A percentile compares a stretch with the other conserved stretches of the same genome.
phyloP scores from a whole-genome alignment of 768 basidiomycete genomes.

The Floccularia luteovirens region DNA sequence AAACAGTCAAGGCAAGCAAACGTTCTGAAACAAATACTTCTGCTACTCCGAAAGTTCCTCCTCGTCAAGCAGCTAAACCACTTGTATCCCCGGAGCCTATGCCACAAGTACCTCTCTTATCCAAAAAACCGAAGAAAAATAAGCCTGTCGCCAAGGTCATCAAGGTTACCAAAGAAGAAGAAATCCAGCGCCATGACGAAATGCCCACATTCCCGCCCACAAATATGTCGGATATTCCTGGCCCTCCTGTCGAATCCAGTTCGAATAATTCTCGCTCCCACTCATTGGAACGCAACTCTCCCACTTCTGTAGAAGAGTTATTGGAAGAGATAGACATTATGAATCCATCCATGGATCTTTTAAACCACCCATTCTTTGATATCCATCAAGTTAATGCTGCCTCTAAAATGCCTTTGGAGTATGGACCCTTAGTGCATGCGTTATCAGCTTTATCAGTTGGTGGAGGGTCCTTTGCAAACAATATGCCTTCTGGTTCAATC shows the following conservation, averaged over 20 bases:
- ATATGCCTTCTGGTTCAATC: conserved; percentile 82
- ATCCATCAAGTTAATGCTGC: conserved; percentile 61
- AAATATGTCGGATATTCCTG: conserved; percentile 39
- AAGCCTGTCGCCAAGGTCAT: conserved; percentile 56
- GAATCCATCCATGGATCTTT: conserved; percentile 56
- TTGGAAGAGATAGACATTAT: conserved; percentile 59
- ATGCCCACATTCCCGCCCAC: conserved; percentile 32
- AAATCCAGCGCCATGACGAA: conserved; percentile 28
- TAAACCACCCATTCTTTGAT: conserved; percentile 73
- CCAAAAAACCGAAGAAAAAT: conserved; percentile 80
- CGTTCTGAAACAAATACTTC: conserved; percentile 2
- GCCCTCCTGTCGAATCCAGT: conserved; percentile 37
- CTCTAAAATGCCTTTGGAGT: conserved; percentile 77
- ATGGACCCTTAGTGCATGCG: conserved; percentile 80
- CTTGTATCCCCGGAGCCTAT: conserved; percentile 20
- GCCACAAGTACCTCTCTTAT: conserved; percentile 65
- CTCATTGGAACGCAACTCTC: conserved; percentile 43
- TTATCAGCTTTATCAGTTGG: conserved; percentile 81
- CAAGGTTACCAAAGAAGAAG: conserved; percentile 52
- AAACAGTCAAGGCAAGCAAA: background rate
- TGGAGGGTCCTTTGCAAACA: conserved; percentile 77
- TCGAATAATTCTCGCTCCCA: conserved; percentile 54
- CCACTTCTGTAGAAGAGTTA: conserved; percentile 53
- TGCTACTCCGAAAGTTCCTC: conserved; percentile 6
- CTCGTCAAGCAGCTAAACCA: conserved; percentile 10